A percentile compares a stretch with the other conserved stretches of the same genome.
phyloP scores from a whole-genome alignment of 495 filamentous ascomycete genomes.

The Penicillium herquei region DNA sequence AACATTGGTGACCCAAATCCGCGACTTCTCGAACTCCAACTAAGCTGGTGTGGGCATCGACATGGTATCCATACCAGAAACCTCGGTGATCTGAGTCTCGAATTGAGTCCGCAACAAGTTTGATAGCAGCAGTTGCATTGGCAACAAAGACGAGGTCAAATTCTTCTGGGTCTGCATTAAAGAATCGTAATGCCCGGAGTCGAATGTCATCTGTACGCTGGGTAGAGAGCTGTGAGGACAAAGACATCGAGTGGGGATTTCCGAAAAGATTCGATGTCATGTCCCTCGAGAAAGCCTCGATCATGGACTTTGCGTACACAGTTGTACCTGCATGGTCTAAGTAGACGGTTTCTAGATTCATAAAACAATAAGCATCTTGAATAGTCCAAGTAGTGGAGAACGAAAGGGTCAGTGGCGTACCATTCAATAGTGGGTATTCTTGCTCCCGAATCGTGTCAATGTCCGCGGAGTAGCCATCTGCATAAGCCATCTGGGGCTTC shows the following conservation, averaged over 20 bases:
- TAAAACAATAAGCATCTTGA: neutral
- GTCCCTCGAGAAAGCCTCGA: constrained; percentile 72
- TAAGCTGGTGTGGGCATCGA: constrained; percentile 83
- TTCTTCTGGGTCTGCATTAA: constrained; percentile 76
- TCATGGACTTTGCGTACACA: constrained; percentile 73
- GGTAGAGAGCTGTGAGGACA: constrained; percentile 74
- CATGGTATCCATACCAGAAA: constrained; percentile 82
- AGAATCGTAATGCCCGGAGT: constrained; percentile 69
- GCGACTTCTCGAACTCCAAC: constrained; percentile 80
- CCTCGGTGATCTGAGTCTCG: constrained; percentile 56
- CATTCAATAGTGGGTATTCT: constrained; percentile 85
- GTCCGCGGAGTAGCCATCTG: constrained; percentile 56
- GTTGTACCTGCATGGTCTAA: constrained; percentile 94
- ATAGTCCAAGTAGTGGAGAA: neutral
- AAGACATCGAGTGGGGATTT: constrained; percentile 87
- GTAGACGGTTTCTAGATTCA: constrained; percentile 64
- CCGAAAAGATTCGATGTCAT: constrained; percentile 80
- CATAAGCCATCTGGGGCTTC: constrained; percentile 12
- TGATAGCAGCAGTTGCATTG: constrained; percentile 89
- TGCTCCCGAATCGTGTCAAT: constrained; percentile 65
- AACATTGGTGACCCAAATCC: constrained; percentile 57
- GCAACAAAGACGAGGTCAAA: constrained; percentile 92
- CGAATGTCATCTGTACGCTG: constrained; percentile 74
- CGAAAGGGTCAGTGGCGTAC: constrained; percentile 34
- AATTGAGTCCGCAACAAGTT: constrained; percentile 76